phyloP scores from a whole-genome alignment of 768 basidiomycete species.

The Boletus sp. region DNA sequence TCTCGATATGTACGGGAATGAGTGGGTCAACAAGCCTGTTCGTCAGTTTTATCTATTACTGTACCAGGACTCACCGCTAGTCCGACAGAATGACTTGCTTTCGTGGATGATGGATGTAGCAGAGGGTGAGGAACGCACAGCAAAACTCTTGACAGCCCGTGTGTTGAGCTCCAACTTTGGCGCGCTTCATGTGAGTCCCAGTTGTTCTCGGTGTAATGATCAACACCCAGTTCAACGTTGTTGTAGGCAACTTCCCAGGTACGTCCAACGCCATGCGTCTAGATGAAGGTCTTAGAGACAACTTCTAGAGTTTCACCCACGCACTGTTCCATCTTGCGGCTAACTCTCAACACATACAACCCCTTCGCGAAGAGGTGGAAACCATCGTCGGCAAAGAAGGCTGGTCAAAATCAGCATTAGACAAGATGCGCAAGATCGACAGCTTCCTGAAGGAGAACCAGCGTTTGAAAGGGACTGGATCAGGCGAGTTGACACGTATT shows the following conservation, averaged over 20 bases:
- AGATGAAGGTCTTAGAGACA: neutral
- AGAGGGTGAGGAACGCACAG: constrained; percentile 14
- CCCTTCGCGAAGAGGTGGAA: constrained; percentile 40
- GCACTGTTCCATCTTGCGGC: constrained; percentile 37
- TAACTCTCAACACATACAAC: constrained; percentile 31
- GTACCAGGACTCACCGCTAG: neutral
- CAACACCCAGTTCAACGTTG: neutral
- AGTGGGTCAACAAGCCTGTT: constrained; percentile 34
- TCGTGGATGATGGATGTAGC: constrained; percentile 32
- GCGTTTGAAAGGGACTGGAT: neutral
- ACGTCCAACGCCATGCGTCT: neutral
- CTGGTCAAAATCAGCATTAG: constrained; percentile 28
- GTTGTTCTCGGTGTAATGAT: neutral
- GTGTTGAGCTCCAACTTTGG: constrained; percentile 16
- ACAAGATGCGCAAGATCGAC: constrained; percentile 36
- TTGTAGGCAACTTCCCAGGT: constrained; percentile 19
- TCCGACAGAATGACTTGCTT: constrained; percentile 30
- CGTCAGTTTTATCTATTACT: neutral
- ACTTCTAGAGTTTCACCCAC: constrained; percentile 24
- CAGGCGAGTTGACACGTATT: neutral
- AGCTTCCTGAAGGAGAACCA: constrained; percentile 34
- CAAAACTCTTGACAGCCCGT: constrained; percentile 22
- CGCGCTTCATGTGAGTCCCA: constrained; percentile 19
- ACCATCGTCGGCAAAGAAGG: constrained; percentile 25
- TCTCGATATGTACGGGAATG: constrained; percentile 21